A percentile compares a stretch with the other conserved stretches of the same genome.
phyloP scores from a whole-genome alignment of 2,329 filamentous ascomycete genomes.

The Aspergillus ruber region DNA sequence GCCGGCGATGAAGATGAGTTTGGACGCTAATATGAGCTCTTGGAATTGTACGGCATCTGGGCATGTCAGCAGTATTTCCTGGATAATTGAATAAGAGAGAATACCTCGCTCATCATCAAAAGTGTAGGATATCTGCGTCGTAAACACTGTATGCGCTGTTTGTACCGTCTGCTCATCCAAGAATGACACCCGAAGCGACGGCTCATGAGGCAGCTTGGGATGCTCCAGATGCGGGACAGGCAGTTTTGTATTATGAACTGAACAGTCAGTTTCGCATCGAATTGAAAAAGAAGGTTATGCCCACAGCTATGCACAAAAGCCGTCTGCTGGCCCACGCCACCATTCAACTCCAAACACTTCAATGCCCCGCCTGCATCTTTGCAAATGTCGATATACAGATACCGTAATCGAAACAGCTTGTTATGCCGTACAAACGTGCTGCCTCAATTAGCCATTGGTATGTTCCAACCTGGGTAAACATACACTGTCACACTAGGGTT shows the following conservation, averaged over 20 bases:
- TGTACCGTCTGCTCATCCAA: constrained; percentile 40
- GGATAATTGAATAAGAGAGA: neutral
- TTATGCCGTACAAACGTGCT: constrained; percentile 35
- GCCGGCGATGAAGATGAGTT: constrained; percentile 35
- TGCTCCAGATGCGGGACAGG: constrained; percentile 40
- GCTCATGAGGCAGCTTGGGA: constrained; percentile 29
- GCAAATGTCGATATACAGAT: constrained; percentile 33
- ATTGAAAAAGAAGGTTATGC: constrained; percentile 7
- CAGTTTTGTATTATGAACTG: constrained; percentile 31
- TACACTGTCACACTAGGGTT: constrained; percentile 30
- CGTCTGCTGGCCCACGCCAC: constrained; percentile 29
- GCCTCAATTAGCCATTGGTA: neutral
- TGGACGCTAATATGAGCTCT: constrained; percentile 33
- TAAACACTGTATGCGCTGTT: constrained; percentile 31
- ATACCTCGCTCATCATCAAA: constrained; percentile 38
- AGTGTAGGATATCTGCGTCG: constrained; percentile 36
- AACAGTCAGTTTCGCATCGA: neutral
- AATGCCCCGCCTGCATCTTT: constrained; percentile 32
- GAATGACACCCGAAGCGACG: constrained; percentile 35
- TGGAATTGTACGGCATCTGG: constrained; percentile 38
- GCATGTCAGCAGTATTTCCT: constrained; percentile 3
- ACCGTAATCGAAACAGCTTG: constrained; percentile 35
- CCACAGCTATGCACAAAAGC: constrained; percentile 34
- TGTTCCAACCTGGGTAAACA: constrained; percentile 5
- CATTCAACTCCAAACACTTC: constrained; percentile 33